A percentile compares a stretch with the other conserved stretches of the same genome.
phyloP scores from a whole-genome alignment of 495 filamentous ascomycete genomes.

The Lichina pygmaea region DNA sequence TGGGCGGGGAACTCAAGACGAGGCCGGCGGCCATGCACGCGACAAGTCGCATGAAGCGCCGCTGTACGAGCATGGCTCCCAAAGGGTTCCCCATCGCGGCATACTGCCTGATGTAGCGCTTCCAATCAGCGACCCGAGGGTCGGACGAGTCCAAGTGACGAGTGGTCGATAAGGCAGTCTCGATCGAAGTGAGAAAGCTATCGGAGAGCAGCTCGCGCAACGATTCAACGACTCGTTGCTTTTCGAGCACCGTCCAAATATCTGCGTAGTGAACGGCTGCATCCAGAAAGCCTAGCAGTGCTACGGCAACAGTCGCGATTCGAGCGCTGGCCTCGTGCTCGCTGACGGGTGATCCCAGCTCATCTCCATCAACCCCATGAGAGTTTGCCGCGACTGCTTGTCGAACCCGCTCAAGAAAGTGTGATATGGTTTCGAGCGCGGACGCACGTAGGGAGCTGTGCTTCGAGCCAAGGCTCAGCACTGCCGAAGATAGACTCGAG shows the following conservation, averaged over 20 bases:
- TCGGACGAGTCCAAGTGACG: constrained; percentile 24
- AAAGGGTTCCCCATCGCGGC: constrained; percentile 50
- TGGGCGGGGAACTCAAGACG: constrained; percentile 26
- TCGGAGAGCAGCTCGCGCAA: constrained; percentile 53
- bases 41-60: constrained; percentile 61
- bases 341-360: background rate
- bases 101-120: constrained; percentile 56
- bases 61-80: constrained; percentile 76
- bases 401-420: constrained; percentile 37
- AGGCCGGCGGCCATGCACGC: constrained; percentile 52
- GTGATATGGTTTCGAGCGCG: constrained; percentile 29
- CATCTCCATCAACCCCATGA: background rate
- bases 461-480: constrained; percentile 50
- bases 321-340: constrained; percentile 23
- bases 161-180: constrained; percentile 67
- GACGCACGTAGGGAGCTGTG: constrained; percentile 34
- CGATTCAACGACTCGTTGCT: constrained; percentile 37
- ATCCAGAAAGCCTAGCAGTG: constrained; percentile 67
- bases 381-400: constrained; percentile 1
- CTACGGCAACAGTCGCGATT: constrained; percentile 47
- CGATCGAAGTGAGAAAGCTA: constrained; percentile 53
- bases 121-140: constrained; percentile 46
- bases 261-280: constrained; percentile 45
- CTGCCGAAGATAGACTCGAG: constrained; percentile 44
- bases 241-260: constrained; percentile 52